Conservation (phyloP, 2,329 filamentous ascomycete species). For the Sordariomycetes sp. region DNA sequence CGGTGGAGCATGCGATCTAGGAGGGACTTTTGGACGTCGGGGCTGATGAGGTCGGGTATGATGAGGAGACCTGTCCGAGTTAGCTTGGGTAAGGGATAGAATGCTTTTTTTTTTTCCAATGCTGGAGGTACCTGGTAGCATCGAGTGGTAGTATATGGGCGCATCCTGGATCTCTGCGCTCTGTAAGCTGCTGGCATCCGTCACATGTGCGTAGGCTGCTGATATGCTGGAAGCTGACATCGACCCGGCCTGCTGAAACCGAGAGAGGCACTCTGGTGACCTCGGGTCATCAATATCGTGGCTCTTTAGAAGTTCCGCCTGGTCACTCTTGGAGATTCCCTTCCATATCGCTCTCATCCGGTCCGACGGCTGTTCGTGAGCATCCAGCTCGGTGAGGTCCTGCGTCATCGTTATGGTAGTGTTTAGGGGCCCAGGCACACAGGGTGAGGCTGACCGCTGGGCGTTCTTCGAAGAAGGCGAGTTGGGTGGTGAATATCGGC, state of each 20-base stretch:
- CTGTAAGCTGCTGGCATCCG: constrained; percentile 13
- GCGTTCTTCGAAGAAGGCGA: too few species aligned
- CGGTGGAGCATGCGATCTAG: constrained; percentile 63
- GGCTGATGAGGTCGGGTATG: constrained; percentile 61
- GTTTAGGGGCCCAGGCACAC: not conserved
- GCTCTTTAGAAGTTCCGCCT: constrained; percentile 34
- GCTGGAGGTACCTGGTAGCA: constrained; percentile 48
- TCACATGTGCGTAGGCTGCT: constrained; percentile 23
- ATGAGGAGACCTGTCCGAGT: constrained; percentile 57
- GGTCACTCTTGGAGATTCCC: constrained; percentile 48
- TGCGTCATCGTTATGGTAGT: not conserved
- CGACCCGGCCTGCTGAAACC: constrained; percentile 29
- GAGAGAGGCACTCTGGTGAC: constrained; percentile 20
- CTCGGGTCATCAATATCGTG: constrained; percentile 37
- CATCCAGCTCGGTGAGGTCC: constrained; percentile 44
- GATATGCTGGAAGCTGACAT: constrained; percentile 28
- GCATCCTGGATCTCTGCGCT: constrained; percentile 20
- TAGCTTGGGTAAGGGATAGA: not conserved
- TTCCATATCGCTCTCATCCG: constrained; percentile 64
- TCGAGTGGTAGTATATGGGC: constrained; percentile 47
- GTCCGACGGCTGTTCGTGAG: constrained; percentile 65
- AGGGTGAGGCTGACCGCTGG: not conserved
- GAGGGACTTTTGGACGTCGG: constrained; percentile 52
- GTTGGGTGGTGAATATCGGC: not conserved
- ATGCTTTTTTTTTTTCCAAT: not conserved